Evolutionary conservation across 2,329 filamentous ascomycete genomes (phyloP), one percentile per base, ranked within the genome.

Genomic region (Exophiala viscosa): DNA sequence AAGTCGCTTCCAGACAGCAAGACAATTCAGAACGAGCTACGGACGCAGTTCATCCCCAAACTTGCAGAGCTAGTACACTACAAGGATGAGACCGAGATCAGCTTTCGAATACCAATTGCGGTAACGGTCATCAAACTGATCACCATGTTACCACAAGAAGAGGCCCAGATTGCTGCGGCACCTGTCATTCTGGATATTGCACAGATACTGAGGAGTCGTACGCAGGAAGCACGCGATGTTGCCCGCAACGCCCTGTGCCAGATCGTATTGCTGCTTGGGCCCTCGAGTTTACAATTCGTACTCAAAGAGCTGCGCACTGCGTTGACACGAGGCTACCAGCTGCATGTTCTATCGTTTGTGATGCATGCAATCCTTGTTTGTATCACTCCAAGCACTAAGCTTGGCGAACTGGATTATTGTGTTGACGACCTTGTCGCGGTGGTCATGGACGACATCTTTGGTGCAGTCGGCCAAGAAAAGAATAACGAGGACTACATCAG

Each of bases 381-480:
- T 4, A 83, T 86, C 7, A 83, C 86, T 9, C 85, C 89, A 8
- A 77, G 82, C 2, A 87, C 90, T 63, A 76, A 83, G 36, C 84
- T 90, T 14, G 93, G 95, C 18, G 90, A 92, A 62, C 75, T 99
- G 28, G 90, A 99, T 65, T 91, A 96, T 66, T 96, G 91, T 65
- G 75, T 96, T 7, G 74, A 81, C 2, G 79, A 86, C 9, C 84
- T 97, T 39, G 84, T 95, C 41, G 80, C 83, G 1, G 83, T 99
- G 39, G 86, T 97, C 59, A 93, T 99, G 88, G 93, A 99, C 65
- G 95, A 99, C 66, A 93, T 95, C 10, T 99, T 99, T 66, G 95
- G 95, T 28, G 83, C 84, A 5, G 87, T 87, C 32, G 93, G 93
- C 1, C 88, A 96, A 71, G 92, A 99, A 66, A 99, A 99, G 70